phyloP scores from a whole-genome alignment of 306 rosid species.

The barrel medic (Medicago truncatula) region MtrunA17r5.0-ANR NC_053045.1:37857001-37857500 shows the following conservation, averaged over 20 bases:
- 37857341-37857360: too few species aligned
- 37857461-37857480: too few species aligned
- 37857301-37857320: neutral
- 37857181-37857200: slow-evolving; percentile 43
- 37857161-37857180: neutral
- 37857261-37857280: neutral
- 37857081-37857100: slow-evolving; percentile 46
- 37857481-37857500: too few species aligned
- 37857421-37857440: neutral
- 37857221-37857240: slow-evolving; percentile 46
- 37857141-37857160: neutral
- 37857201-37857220: slow-evolving; percentile 61
- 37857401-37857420: too few species aligned
- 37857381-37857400: too few species aligned
- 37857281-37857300: too few species aligned
- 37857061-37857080: slow-evolving; percentile 56
- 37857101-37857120: slow-evolving; percentile 72
- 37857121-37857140: slow-evolving; percentile 63
- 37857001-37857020: slow-evolving; percentile 32
- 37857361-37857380: too few species aligned
- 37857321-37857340: too few species aligned
- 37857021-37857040: slow-evolving; percentile 74
- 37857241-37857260: neutral
- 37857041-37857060: slow-evolving; percentile 68
- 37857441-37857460: too few species aligned